phyloP scores from a whole-genome alignment of 176 grass and related monocot species.

The Tillandsia fasciculata region DNA sequence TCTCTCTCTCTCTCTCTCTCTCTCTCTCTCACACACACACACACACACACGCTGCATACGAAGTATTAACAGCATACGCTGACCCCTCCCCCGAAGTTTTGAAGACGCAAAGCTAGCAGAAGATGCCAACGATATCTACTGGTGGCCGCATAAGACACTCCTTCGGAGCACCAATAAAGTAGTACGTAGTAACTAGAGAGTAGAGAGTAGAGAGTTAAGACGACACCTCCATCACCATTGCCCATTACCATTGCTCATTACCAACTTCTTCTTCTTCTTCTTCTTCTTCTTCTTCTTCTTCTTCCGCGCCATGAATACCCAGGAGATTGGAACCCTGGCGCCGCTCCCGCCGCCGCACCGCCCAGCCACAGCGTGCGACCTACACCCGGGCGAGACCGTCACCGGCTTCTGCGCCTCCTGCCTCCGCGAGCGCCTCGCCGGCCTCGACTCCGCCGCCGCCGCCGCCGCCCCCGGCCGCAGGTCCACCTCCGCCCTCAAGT shows the following conservation, averaged over 20 bases:
- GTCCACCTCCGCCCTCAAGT: conserved; percentile 81
- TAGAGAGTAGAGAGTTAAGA: neutral
- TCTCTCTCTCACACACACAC: neutral
- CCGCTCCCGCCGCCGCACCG: conserved; percentile 41
- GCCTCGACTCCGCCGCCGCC: conserved; percentile 54
- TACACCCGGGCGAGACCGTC: conserved; percentile 72
- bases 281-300: too few relatives aligned
- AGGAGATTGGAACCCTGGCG: conserved; percentile 22
- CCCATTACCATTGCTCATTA: neutral
- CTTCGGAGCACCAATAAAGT: neutral
- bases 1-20: neutral
- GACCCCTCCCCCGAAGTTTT: neutral
- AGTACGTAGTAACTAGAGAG: neutral
- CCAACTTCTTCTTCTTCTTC: too few relatives aligned
- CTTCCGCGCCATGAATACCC: conserved; percentile 14
- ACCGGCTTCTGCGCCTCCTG: conserved; percentile 88
- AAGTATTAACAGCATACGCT: too few relatives aligned
- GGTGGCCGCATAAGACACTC: neutral
- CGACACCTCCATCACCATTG: neutral
- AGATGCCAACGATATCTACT: conserved; percentile 6
- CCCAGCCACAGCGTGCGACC: conserved; percentile 57
- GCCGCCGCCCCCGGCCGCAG: conserved; percentile 44
- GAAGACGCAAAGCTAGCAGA: neutral
- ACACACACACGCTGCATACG: too few relatives aligned
- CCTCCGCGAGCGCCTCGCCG: conserved; percentile 79